Base-by-base conservation (phyloP, 768 basidiomycete species). In the Agrocybe pediades region DNA sequence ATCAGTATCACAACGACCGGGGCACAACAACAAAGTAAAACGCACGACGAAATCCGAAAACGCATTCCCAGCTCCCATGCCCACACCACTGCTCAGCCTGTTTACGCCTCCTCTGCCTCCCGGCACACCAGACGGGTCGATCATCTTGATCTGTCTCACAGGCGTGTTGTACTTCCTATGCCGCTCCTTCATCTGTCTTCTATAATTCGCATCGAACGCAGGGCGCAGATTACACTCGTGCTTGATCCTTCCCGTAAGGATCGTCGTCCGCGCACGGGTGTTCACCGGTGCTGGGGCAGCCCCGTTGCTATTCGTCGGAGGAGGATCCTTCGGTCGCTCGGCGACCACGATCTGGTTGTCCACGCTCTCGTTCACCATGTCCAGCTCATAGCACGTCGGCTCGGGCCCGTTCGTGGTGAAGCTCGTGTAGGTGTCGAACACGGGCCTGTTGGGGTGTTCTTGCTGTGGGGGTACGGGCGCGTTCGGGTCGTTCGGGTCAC, bases 331-430 rank as follows among this genome's bases (percentile, higher is more conserved):
- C 20, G 87, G 86, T 48, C 87, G 83, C 68, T 93, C 90, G 0
- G 90, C 91, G 29, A 94, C 82, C 24, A 93, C 90, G 52, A 90
- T 80, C 68, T 93, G 87, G 71, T 94, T 95, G 61, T 90, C 89
- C 8, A 92, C 88, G 26, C 82, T 70, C 57, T 92, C 87, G 57
- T 92, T 88, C 40, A 93, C 85, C 83, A 96, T 92, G 40, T 92
- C 87, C 27, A 98, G 77, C 61, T 93, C 90, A 72, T 93, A 98
- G 68, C 85, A 81, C 62, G 89, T 88, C 4, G 80, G 81, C 56
- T 83, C 79, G 5, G 70, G 62, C 5, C 69, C 71, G 1, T 64
- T 63, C 0, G 71, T 60, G 1, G 65, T 36, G 42, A 73, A 72
- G 2, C 69, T 58, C 1, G 74, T 70, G 1, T 71, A 55, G 0